Evolutionary conservation across 2,329 filamentous ascomycete species (phyloP).

Genomic region (Penicillium rolfsii): DNA sequence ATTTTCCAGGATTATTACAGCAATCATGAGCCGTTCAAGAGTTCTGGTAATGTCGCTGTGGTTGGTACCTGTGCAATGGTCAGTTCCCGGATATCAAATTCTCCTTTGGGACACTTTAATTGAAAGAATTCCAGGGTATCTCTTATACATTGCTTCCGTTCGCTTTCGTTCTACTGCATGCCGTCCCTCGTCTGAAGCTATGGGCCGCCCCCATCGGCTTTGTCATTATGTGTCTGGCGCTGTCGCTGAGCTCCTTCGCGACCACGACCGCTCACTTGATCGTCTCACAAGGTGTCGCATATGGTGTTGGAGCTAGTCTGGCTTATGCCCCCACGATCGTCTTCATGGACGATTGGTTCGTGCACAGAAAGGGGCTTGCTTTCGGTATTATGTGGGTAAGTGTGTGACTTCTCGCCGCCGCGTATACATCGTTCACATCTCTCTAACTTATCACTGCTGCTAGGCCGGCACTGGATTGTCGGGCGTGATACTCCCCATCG

Average conservation of each 20-base stretch:
- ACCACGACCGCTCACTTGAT: conserved; percentile 27
- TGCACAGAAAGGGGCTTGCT: conserved; percentile 49
- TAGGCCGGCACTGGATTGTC: conserved; percentile 42
- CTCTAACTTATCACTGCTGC: conserved; percentile 27
- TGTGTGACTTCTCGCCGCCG: not conserved
- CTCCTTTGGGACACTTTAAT: not conserved
- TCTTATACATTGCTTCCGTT: conserved; percentile 28
- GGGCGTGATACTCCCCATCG: conserved; percentile 52
- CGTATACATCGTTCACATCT: not conserved
- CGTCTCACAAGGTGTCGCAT: conserved; percentile 32
- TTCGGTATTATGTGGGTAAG: conserved; percentile 50
- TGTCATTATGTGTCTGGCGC: conserved; percentile 29
- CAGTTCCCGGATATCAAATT: not conserved
- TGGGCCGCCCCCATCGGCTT: conserved; percentile 25
- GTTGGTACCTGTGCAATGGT: conserved; percentile 57
- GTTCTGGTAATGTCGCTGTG: conserved; percentile 56
- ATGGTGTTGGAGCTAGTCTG: conserved; percentile 51
- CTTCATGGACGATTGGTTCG: conserved; percentile 57
- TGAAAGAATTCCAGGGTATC: conserved; percentile 17
- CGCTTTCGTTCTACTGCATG: conserved; percentile 23
- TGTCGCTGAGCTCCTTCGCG: conserved; percentile 29
- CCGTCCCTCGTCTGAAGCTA: conserved; percentile 25
- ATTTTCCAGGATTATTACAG: conserved; percentile 73
- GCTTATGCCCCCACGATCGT: conserved; percentile 52
- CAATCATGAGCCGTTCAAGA: conserved; percentile 59